Conservation (phyloP, 176 grass and related monocot species). For the Poa pratensis region DNA sequence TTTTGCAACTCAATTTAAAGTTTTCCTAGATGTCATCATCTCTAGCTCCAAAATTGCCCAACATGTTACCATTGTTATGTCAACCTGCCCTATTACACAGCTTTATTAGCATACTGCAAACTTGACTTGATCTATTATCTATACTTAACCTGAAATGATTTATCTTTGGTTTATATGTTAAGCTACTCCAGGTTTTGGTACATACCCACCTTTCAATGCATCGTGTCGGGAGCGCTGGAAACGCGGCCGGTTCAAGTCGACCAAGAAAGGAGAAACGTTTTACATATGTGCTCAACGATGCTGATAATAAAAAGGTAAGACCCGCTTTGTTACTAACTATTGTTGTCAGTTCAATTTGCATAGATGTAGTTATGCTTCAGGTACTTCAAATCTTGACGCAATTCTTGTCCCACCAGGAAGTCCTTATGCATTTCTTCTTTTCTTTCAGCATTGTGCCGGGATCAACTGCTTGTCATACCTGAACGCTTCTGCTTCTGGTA, state of each 20-base stretch:
- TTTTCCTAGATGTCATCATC: conserved; percentile 11
- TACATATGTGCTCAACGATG: conserved; percentile 94
- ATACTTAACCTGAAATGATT: background rate
- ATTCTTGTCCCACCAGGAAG: background rate
- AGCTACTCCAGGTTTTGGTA: conserved; percentile 43
- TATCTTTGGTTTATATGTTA: conserved; percentile 34
- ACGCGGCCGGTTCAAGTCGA: conserved; percentile 69
- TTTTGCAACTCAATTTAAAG: background rate
- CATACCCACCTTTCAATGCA: conserved; percentile 71
- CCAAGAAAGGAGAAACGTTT: conserved; percentile 96
- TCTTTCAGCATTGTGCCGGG: conserved; percentile 90
- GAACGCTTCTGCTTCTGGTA: conserved; percentile 63
- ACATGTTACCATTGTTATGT: conserved; percentile 15
- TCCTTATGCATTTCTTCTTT: conserved; percentile 39
- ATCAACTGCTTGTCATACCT: conserved; percentile 88
- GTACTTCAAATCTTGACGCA: conserved; percentile 33
- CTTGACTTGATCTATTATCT: conserved; percentile 3
- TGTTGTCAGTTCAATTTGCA: background rate
- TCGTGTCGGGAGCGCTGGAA: conserved; percentile 90
- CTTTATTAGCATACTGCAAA: conserved; percentile 15
- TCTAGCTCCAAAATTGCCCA: background rate
- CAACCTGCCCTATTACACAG: background rate
- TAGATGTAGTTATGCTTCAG: background rate
- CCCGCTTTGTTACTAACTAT: background rate
- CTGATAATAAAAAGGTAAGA: conserved; percentile 86